These are phyloP conservation scores for Aspergillus pseudoterreus DNA, from an alignment of 2,329 filamentous ascomycete species.

Conservation along the genomic window DNA sequence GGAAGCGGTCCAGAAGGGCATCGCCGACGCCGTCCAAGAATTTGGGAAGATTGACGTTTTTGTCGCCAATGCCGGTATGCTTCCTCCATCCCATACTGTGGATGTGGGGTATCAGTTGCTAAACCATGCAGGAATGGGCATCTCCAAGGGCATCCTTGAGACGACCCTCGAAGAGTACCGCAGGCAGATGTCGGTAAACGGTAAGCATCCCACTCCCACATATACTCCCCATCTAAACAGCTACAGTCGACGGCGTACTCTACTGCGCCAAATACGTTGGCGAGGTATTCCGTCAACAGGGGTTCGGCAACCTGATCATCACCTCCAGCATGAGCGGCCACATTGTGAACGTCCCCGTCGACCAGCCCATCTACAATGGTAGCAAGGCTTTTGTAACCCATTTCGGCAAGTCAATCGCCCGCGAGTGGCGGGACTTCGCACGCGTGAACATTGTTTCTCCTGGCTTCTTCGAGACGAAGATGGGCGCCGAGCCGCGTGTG, in stretches of 20 bases:
- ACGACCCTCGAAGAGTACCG: slow-evolving; percentile 51
- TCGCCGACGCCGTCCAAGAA: slow-evolving; percentile 34
- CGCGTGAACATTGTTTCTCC: slow-evolving; percentile 55
- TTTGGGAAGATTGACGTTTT: slow-evolving; percentile 45
- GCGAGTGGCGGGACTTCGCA: slow-evolving; percentile 57
- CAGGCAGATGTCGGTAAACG: slow-evolving; percentile 53
- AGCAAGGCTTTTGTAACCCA: slow-evolving; percentile 56
- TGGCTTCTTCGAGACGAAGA: slow-evolving; percentile 55
- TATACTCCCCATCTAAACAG: neutral
- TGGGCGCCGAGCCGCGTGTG: slow-evolving; percentile 46
- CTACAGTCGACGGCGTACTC: slow-evolving; percentile 45
- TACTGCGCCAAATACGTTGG: slow-evolving; percentile 45
- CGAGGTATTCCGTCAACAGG: slow-evolving; percentile 42
- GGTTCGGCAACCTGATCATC: slow-evolving; percentile 46
- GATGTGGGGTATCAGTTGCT: neutral
- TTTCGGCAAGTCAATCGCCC: slow-evolving; percentile 53
- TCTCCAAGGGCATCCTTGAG: slow-evolving; percentile 55
- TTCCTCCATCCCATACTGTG: too few species aligned
- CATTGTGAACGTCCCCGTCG: slow-evolving; percentile 51
- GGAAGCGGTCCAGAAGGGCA: slow-evolving; percentile 30
- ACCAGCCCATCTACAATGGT: slow-evolving; percentile 56
- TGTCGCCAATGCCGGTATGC: slow-evolving; percentile 41
- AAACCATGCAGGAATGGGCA: slow-evolving; percentile 42
- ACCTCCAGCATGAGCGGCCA: slow-evolving; percentile 50
- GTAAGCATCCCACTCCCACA: slow-evolving; percentile 28